Evolutionary conservation across 805 yeast species (phyloP), one percentile per base, ranked within the genome.

Genomic region (Myxozyma nipponensis): DNA sequence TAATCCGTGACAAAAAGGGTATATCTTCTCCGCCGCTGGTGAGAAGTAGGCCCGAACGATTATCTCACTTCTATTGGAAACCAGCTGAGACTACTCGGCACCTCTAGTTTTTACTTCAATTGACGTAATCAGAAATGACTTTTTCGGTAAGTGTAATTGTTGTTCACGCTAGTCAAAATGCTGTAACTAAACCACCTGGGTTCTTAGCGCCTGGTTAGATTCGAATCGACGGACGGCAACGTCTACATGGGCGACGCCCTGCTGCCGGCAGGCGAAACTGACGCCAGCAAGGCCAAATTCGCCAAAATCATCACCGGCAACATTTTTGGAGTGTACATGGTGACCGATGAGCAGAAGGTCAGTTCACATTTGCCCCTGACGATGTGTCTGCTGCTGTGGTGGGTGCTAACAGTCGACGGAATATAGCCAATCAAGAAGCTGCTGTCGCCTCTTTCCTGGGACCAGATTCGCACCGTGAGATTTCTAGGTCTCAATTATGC

Each of bases 401-500:
- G 32, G 32, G 32, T 28, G 26, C 39, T 10, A 35, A 28, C 19
- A 18, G 22, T 24, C 21, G 9, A 18, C 7, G 15, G 4, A 5
- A 55, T 58, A 17, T 48, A 61, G 40, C 60, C 66, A 2, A 66
- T 77, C 26, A 50, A 56, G 36, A 54, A 67, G 44, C 63, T 77
- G 13, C 60, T 77, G 44, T 57, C 73, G 2, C 81, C 81, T 3
- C 50, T 77, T 28, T 63, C 68, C 3, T 57, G 57, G n/a, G 57
- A 58, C 2, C 71, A 71, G 41, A 64, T 74, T 1, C 65, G 64
- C 4, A 70, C 75, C 1, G 66, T 77, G 19, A 66, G 80, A 43
- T 70, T 74, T 61, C 68, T 79, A 30, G 83, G 83, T 0, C 68
- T 78, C 63, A 78, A 78, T 62, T 79, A 76, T 58, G 65, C 67